A percentile compares a stretch with the other conserved stretches of the same genome.
These are phyloP conservation scores for Nannizziopsis barbatae DNA, from an alignment of 2,329 filamentous ascomycete genomes.

Conservation along the genomic window DNA sequence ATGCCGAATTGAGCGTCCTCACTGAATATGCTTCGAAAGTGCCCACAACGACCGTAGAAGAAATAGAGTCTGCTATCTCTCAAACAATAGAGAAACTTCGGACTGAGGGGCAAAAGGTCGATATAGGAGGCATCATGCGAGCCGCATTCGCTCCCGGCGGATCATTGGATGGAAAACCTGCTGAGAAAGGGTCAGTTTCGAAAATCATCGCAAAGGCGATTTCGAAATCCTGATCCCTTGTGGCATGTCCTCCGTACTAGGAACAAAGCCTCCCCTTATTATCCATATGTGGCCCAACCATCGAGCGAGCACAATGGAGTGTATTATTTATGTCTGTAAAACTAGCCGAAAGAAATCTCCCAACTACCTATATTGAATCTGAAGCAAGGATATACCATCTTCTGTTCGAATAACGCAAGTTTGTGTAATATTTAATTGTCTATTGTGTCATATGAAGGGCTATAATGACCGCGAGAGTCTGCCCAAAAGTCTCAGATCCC, in stretches of 20 bases:
- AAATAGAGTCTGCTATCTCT: conserved; percentile 30
- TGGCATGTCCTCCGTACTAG: neutral
- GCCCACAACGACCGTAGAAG: conserved; percentile 32
- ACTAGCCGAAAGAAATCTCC: no score
- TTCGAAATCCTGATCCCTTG: conserved; percentile 11
- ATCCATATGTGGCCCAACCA: no score
- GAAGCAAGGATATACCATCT: no score
- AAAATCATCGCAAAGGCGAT: conserved; percentile 31
- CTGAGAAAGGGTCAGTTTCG: conserved; percentile 33
- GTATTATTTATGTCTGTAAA: no score
- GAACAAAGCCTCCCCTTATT: no score
- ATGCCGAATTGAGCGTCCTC: conserved; percentile 34
- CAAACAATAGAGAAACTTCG: conserved; percentile 28
- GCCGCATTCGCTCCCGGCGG: conserved; percentile 33
- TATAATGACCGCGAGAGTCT: neutral
- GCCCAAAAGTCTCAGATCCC: neutral
- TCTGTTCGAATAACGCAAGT: neutral
- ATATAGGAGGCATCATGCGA: conserved; percentile 34
- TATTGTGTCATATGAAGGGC: no score
- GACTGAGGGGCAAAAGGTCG: conserved; percentile 27
- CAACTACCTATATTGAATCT: no score
- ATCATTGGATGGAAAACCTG: conserved; percentile 34
- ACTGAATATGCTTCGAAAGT: conserved; percentile 37
- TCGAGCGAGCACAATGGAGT: no score
- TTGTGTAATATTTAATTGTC: neutral